Percentiles rank a stretch among this genome's conserved stretches.
These are phyloP conservation scores for Xylogone sp. DNA, from an alignment of 2,329 filamentous ascomycete genomes.

Conservation along the genomic window DNA sequence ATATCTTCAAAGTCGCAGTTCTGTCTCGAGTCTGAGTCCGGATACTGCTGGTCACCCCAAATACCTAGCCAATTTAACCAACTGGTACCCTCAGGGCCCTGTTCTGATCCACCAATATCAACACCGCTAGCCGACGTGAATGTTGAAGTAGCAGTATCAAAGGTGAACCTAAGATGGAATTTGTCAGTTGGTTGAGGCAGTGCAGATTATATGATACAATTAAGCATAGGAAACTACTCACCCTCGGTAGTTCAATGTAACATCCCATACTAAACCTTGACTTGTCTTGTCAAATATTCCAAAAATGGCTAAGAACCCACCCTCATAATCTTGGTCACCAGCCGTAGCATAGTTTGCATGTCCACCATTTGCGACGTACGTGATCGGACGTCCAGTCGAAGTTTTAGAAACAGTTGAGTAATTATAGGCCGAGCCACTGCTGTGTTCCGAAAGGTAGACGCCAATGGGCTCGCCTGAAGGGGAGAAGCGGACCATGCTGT, in stretches of 20 bases:
- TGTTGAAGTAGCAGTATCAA: conserved; percentile 6
- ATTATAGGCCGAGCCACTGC: conserved; percentile 20
- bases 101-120: conserved; percentile 7
- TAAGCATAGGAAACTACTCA: too few species aligned
- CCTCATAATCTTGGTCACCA: conserved; percentile 18
- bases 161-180: conserved; percentile 18
- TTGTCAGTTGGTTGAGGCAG: too few species aligned
- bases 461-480: conserved; percentile 11
- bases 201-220: too few species aligned
- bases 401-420: conserved; percentile 14
- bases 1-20: conserved; percentile 13
- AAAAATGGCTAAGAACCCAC: conserved; percentile 12
- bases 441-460: conserved; percentile 21
- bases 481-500: conserved; percentile 22
- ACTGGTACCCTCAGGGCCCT: conserved; percentile 4
- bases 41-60: conserved; percentile 23
- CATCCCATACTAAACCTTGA: conserved; percentile 18
- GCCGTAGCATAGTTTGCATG: conserved; percentile 23
- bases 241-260: conserved; percentile 19
- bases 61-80: conserved; percentile 18
- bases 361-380: conserved; percentile 16
- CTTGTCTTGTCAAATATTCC: conserved; percentile 18
- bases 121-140: conserved; percentile 11
- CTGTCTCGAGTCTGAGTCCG: conserved; percentile 10
- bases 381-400: conserved; percentile 9